Conservation (phyloP, 306 rosid species). For the Cucumis melo region DNA sequence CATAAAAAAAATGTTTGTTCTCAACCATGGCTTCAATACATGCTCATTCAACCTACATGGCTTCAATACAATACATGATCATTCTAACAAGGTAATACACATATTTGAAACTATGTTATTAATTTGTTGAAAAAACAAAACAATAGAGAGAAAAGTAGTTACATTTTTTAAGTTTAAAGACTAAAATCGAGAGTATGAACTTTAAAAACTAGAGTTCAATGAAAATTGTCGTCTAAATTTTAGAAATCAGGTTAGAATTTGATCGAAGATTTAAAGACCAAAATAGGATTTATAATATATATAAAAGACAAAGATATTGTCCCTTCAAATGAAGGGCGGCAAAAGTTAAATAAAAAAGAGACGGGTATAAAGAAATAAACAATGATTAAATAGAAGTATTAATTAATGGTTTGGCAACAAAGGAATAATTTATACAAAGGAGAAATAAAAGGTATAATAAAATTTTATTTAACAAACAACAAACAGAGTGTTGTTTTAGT, state of each 20-base stretch:
- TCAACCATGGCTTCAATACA: too few species aligned
- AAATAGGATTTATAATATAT: too few species aligned
- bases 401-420: slow-evolving; percentile 18
- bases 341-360: not conserved
- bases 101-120: not conserved
- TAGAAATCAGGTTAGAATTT: not conserved
- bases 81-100: not conserved
- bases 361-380: not conserved
- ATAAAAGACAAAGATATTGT: not conserved
- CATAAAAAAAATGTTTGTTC: too few species aligned
- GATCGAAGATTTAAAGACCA: too few species aligned
- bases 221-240: not conserved
- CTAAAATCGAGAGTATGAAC: not conserved
- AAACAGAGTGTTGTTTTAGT: slow-evolving; percentile 29
- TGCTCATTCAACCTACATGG: not conserved
- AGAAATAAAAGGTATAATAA: slow-evolving; percentile 30
- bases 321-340: not conserved
- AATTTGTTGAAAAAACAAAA: not conserved
- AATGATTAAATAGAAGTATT: not conserved
- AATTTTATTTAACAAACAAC: slow-evolving; percentile 34
- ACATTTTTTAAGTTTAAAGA: not conserved
- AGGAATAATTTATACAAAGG: slow-evolving; percentile 11
- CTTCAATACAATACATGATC: not conserved
- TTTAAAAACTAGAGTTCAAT: not conserved
- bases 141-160: not conserved